Evolutionary conservation across 2,329 filamentous ascomycete genomes (phyloP).

Genomic region (Atkinsonella hypoxylon): DNA sequence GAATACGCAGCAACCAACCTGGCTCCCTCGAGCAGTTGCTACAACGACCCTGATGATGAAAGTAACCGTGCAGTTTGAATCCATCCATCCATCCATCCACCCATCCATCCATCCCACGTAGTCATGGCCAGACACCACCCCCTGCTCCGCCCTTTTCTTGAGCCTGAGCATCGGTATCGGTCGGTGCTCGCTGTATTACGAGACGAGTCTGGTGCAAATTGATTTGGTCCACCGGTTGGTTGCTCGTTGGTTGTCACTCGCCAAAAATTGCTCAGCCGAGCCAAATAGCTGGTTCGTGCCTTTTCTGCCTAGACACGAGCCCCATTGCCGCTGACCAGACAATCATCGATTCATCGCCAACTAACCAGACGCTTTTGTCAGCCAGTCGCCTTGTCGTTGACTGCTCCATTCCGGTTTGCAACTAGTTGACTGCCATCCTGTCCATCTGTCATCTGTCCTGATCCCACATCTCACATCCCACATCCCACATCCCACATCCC

Average conservation of each 20-base stretch:
- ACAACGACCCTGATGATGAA: not conserved
- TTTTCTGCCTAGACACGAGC: not conserved
- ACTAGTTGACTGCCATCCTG: not conserved
- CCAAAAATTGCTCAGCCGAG: not conserved
- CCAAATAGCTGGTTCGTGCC: not conserved
- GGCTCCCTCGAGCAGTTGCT: not conserved
- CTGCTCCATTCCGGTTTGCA: not conserved
- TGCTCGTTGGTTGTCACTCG: conserved; percentile 4
- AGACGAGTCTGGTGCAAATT: not conserved
- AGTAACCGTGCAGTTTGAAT: not conserved
- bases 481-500: too few species aligned
- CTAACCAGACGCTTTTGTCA: not conserved
- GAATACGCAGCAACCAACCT: too few species aligned
- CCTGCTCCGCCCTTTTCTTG: conserved; percentile 6
- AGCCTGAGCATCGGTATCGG: not conserved
- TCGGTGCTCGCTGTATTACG: not conserved
- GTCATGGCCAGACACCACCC: not conserved
- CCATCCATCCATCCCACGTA: not conserved
- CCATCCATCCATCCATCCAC: too few species aligned
- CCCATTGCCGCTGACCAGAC: not conserved
- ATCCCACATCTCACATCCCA: too few species aligned
- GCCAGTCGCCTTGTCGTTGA: not conserved
- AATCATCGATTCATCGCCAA: conserved; percentile 5
- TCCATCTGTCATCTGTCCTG: not conserved
- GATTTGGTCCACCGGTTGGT: conserved; percentile 3